Evolutionary conservation across 1,284 basidiomycete genomes (phyloP).

Genomic region (Ustilago vetiveriae): DNA sequence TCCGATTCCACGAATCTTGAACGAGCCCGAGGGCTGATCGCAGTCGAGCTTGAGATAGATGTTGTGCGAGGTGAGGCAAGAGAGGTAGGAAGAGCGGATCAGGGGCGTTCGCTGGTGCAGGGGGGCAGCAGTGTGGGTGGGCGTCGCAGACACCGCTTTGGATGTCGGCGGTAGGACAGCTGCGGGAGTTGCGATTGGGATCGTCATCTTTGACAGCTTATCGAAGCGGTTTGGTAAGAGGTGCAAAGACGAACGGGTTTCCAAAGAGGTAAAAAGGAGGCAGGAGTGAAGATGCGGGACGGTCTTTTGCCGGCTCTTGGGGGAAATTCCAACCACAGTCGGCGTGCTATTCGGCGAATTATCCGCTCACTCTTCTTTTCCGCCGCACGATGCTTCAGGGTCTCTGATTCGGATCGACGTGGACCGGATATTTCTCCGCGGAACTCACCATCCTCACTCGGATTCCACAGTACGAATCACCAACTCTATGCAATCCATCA

Average conservation of each 20-base stretch:
- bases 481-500: too few species aligned
- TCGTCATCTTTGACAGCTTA: neutral
- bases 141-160: neutral
- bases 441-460: neutral
- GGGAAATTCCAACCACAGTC: too few species aligned
- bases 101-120: conserved; percentile 21
- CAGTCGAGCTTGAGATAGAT: conserved; percentile 65
- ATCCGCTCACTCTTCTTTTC: neutral
- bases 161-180: neutral
- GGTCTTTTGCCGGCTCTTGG: too few species aligned
- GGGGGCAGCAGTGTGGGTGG: neutral
- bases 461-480: too few species aligned
- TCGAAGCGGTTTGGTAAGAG: too few species aligned
- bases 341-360: conserved; percentile 27
- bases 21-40: conserved; percentile 61
- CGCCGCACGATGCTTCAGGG: neutral
- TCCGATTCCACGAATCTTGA: conserved; percentile 65
- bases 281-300: too few species aligned
- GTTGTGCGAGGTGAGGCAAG: conserved; percentile 25
- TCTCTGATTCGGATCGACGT: too few species aligned
- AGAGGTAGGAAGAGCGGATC: conserved; percentile 18
- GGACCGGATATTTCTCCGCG: neutral
- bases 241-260: too few species aligned
- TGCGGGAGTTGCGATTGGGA: neutral
- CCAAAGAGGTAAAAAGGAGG: too few species aligned